Conservation (phyloP, 2,329 filamentous ascomycete species). For the Amylocarpus encephaloides region DNA sequence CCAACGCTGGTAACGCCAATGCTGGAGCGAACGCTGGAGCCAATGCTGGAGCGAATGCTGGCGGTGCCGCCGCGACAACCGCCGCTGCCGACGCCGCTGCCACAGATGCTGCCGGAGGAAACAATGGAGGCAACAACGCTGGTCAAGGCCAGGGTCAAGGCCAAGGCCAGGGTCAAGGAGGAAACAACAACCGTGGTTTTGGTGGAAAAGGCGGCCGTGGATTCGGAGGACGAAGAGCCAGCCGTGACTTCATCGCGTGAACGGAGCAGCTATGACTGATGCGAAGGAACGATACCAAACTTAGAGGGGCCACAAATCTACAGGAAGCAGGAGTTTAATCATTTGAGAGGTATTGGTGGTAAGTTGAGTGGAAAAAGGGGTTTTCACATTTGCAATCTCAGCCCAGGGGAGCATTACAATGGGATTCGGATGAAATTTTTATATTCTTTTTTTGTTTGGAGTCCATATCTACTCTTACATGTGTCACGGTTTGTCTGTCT, state of each 20-base stretch:
- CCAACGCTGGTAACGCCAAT: slow-evolving; percentile 9
- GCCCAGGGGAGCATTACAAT: slow-evolving; percentile 4
- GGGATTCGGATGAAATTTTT: slow-evolving; percentile 10
- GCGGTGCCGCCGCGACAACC: slow-evolving; percentile 1
- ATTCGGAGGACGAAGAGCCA: slow-evolving; percentile 7
- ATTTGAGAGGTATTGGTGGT: slow-evolving; percentile 10
- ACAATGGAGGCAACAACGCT: neutral
- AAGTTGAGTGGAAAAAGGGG: slow-evolving; percentile 7
- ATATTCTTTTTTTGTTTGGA: neutral
- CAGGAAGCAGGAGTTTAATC: slow-evolving; percentile 11
- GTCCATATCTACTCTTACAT: slow-evolving; percentile 3
- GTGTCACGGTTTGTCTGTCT: slow-evolving; percentile 16
- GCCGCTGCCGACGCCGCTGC: neutral
- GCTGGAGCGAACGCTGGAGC: neutral
- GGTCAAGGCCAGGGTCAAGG: neutral
- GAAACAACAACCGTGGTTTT: neutral
- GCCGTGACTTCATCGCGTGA: slow-evolving; percentile 21
- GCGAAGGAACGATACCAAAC: slow-evolving; percentile 9
- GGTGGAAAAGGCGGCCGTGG: neutral
- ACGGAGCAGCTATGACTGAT: neutral
- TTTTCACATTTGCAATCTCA: slow-evolving; percentile 11
- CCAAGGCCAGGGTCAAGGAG: neutral
- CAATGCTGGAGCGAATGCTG: slow-evolving; percentile 4
- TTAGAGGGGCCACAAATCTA: neutral
- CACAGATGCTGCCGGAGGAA: neutral